Evolutionary conservation across 495 filamentous ascomycete species (phyloP).

Genomic region (Cairneyella variabilis): DNA sequence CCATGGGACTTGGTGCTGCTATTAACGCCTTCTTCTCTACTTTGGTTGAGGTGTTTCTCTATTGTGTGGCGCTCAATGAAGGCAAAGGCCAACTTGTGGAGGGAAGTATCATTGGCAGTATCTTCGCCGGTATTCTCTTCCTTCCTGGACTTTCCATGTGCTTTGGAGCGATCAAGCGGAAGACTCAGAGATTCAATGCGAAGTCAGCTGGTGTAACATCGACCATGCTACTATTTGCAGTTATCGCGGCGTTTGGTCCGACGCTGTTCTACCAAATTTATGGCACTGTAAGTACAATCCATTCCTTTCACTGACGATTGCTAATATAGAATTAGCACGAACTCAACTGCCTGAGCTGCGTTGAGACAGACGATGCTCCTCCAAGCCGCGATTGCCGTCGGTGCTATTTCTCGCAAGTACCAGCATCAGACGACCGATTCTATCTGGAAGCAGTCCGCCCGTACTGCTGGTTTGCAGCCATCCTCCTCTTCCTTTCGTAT

Average conservation of each 20-base stretch:
- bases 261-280: slow-evolving; percentile 99
- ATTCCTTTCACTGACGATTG: not conserved
- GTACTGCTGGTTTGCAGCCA: slow-evolving; percentile 83
- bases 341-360: slow-evolving; percentile 80
- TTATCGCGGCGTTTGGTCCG: slow-evolving; percentile 94
- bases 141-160: slow-evolving; percentile 98
- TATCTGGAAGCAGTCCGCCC: slow-evolving; percentile 86
- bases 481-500: slow-evolving; percentile 88
- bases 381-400: slow-evolving; percentile 71
- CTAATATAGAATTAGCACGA: slow-evolving; percentile 66
- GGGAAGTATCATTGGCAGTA: slow-evolving; percentile 94
- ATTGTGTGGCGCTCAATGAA: slow-evolving; percentile 89
- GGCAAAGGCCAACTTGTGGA: slow-evolving; percentile 93
- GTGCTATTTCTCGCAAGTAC: slow-evolving; percentile 88
- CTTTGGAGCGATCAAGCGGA: slow-evolving; percentile 95
- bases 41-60: slow-evolving; percentile 95
- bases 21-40: slow-evolving; percentile 99
- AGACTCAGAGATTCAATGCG: slow-evolving; percentile 98
- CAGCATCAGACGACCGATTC: slow-evolving; percentile 82
- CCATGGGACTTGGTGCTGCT: slow-evolving; percentile 98
- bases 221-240: slow-evolving; percentile 96
- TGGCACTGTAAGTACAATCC: slow-evolving; percentile 67
- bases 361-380: slow-evolving; percentile 38
- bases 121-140: slow-evolving; percentile 95
- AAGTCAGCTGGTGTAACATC: slow-evolving; percentile 95